Percentiles rank a stretch among this genome's conserved stretches.
phyloP scores from a whole-genome alignment of 768 basidiomycete species.

The Leccinum boreale region DNA sequence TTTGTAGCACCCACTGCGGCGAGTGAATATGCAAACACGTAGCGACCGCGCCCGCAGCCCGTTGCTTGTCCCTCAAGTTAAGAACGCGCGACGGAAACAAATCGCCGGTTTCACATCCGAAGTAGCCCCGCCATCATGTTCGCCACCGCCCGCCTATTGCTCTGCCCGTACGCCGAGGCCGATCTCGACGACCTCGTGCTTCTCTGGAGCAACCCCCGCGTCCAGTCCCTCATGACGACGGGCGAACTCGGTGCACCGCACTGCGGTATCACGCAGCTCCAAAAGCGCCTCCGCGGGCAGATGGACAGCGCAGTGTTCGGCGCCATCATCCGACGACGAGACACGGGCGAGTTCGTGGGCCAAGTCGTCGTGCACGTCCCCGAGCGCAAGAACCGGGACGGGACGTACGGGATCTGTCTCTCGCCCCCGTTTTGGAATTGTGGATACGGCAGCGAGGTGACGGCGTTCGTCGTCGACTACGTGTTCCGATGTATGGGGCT shows the following conservation, averaged over 20 bases:
- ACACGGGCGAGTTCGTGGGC: constrained; percentile 32
- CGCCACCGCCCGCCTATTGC: constrained; percentile 32
- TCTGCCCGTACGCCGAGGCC: constrained; percentile 31
- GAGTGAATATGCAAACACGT: neutral
- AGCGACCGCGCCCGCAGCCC: constrained; percentile 22
- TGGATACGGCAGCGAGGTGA: constrained; percentile 42
- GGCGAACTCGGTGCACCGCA: constrained; percentile 10
- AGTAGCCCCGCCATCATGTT: constrained; percentile 15
- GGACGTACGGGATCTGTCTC: constrained; percentile 32
- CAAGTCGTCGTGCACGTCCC: constrained; percentile 26
- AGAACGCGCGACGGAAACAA: neutral
- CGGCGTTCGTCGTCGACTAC: constrained; percentile 39
- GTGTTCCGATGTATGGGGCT: constrained; percentile 38
- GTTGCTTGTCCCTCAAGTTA: neutral
- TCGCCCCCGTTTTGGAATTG: constrained; percentile 33
- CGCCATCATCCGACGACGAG: constrained; percentile 27
- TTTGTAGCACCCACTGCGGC: constrained; percentile 5
- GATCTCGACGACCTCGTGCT: constrained; percentile 30
- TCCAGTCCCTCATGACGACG: constrained; percentile 20
- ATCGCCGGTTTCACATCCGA: neutral
- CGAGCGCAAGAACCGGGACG: constrained; percentile 30
- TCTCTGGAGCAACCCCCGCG: constrained; percentile 31
- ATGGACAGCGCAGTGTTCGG: constrained; percentile 28
- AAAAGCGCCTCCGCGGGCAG: constrained; percentile 15
- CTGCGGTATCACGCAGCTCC: constrained; percentile 12